Evolutionary conservation across 2,329 filamentous ascomycete genomes (phyloP), one percentile per base, ranked within the genome.

Genomic region (Beauveria rudraprayagi): DNA sequence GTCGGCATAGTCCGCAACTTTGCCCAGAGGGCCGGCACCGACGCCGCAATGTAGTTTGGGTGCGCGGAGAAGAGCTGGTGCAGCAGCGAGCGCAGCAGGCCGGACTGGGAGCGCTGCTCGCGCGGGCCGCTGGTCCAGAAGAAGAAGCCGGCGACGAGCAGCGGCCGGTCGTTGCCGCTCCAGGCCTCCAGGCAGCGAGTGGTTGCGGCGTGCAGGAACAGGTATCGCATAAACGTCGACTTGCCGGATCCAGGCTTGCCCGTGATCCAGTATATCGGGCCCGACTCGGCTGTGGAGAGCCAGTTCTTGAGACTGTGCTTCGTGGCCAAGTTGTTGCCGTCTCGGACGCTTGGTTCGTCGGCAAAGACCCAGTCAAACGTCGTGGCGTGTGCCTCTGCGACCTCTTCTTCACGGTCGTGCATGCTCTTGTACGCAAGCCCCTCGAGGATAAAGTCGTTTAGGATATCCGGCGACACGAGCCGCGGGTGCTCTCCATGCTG

Each of bases 161-260:
- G 65, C 0, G 68, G 68, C 56, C 46, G 61, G 0, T 47, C 62
- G 0, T 16, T 44, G 30, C 30, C 55, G 30, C 37, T 34, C 75
- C 73, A 76, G 1, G 40, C 17, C 1, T 60, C 63, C 8, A 71
- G 63, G 6, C 62, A 54, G 10, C 64, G 4, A 40, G 65, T 24
- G 0, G 65, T 65, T 2, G 28, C 41, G 0, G 53, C 46, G 22
- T 73, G 69, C 3, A 69, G 65, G 0, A 66, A 70, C 14, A 77
- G 67, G 41, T 73, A 72, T 22, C 75, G 73, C 68, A 78, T 78
- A 1, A 80, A 68, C 0, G 77, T 78, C 0, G 76, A 79, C 62
- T 80, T 80, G 0, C 78, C 78, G 0, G 75, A 76, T 0, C 78
- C 78, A 3, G 78, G 73, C 40, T 78, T 76, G 2, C 74, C 75